Evolutionary conservation across 257 asterid species (phyloP).

Genomic region (Linderniella brevidens): DNA sequence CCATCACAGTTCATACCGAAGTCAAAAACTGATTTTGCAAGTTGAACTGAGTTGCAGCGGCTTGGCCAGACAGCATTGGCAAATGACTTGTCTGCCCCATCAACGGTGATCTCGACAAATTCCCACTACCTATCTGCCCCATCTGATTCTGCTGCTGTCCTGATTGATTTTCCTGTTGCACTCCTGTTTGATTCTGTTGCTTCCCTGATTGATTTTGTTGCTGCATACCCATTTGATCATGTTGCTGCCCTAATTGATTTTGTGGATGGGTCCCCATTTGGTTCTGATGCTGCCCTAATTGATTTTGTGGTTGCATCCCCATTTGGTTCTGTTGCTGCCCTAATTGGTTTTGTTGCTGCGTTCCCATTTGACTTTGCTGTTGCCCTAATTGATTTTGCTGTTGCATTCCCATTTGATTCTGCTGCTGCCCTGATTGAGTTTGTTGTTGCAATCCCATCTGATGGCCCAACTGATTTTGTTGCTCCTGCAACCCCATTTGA

Average conservation of each 20-base stretch:
- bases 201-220: constrained; percentile 12
- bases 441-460: constrained; percentile 21
- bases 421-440: constrained; percentile 28
- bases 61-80: constrained; percentile 67
- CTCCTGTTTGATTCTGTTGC: constrained; percentile 14
- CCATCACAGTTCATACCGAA: constrained; percentile 35
- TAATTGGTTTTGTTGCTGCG: constrained; percentile 18
- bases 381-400: constrained; percentile 9
- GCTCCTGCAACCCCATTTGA: constrained; percentile 20
- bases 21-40: constrained; percentile 57
- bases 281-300: constrained; percentile 23
- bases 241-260: constrained; percentile 8
- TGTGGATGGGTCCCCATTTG: constrained; percentile 17
- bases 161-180: constrained; percentile 22
- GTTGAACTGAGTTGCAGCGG: constrained; percentile 58
- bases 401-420: constrained; percentile 11
- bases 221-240: background rate
- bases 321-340: constrained; percentile 22
- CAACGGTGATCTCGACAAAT: constrained; percentile 45
- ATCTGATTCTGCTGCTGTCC: constrained; percentile 26
- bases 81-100: constrained; percentile 76
- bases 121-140: constrained; percentile 46
- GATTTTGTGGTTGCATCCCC: constrained; percentile 14
- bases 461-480: constrained; percentile 4
- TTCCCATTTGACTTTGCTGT: constrained; percentile 7